Evolutionary conservation across 257 asterid genomes (phyloP).

Genomic region (Solanum chaucha): DNA sequence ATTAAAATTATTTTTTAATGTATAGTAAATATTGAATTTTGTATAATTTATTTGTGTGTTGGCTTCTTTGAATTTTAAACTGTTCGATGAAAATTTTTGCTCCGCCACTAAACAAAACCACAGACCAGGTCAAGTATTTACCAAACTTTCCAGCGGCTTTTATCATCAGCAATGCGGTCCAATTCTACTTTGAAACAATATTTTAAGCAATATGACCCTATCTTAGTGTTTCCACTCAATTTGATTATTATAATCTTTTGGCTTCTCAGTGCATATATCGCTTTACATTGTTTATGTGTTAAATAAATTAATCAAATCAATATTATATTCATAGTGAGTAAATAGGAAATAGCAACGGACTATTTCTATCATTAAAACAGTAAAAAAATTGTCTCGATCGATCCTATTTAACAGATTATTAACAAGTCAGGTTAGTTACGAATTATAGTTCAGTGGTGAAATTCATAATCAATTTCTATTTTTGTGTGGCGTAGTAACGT

Average conservation of each 20-base stretch:
- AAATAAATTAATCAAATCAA: not conserved
- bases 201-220: not conserved
- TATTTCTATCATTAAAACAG: not conserved
- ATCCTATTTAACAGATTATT: not conserved
- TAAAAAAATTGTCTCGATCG: not conserved
- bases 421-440: not conserved
- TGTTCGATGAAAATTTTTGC: not conserved
- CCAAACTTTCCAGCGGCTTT: not conserved
- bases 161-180: not conserved
- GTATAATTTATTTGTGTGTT: not conserved
- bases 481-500: not conserved
- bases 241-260: not conserved
- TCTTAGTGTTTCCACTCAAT: not conserved
- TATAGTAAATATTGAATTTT: too few relatives aligned
- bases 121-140: not conserved
- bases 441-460: not conserved
- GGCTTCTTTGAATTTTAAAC: rapidly evolving
- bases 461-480: not conserved
- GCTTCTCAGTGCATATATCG: not conserved
- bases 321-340: not conserved
- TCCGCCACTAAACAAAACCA: not conserved
- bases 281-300: not conserved
- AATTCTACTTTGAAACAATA: not conserved
- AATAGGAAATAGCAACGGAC: not conserved
- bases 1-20: not conserved